Evolutionary conservation across 257 asterid genomes (phyloP), one percentile per base, ranked within the genome.

Genomic region (Solanum ahanhuiri): DNA sequence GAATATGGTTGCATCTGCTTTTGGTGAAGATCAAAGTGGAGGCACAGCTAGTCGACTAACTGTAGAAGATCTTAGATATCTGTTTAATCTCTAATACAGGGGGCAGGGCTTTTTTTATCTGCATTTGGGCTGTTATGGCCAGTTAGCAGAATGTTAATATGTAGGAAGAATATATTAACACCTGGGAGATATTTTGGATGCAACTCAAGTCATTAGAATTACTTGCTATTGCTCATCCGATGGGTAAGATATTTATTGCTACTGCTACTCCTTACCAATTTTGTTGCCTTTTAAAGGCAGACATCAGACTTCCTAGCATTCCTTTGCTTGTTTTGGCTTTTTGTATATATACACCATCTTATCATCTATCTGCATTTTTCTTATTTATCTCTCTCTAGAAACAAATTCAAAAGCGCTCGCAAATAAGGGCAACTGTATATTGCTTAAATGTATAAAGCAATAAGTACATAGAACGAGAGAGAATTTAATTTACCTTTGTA

Each of bases 1-100:
- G 88, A 95, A 96, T 87, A 97, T 97, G 98, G 98, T 97, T 28
- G 99, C 99, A 82, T 92, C 98, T 22, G 99, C 99, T 85, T 97
- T 95, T 87, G 99, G 99, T 64, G 99, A 97, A 91, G 99, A 97
- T 90, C 92, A 88, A 82, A 91, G 94, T 76, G 98, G 98, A 14
- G 93, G 93, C n/a, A 92, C 91, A 2, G 95, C 89, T 57, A 69
- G 90, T 85, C 95, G 97, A 51, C 92, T 95, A 81, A 89, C 95
- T 2, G 89, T 91, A 83, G 98, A 95, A 30, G 99, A 97, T 92
- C 93, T 95, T 83, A 88, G 91, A 64, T 92, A 92, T 89, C 91
- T 97, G 88, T 97, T 97, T 39, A 91, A 89, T 87, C 89, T 87
- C 14, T 86, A 60, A 72, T 72, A 71, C 79, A 86, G 66, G n/a